Base-by-base conservation (phyloP, 106 monocot genomes). In the Dendrobium chrysotoxum region DNA sequence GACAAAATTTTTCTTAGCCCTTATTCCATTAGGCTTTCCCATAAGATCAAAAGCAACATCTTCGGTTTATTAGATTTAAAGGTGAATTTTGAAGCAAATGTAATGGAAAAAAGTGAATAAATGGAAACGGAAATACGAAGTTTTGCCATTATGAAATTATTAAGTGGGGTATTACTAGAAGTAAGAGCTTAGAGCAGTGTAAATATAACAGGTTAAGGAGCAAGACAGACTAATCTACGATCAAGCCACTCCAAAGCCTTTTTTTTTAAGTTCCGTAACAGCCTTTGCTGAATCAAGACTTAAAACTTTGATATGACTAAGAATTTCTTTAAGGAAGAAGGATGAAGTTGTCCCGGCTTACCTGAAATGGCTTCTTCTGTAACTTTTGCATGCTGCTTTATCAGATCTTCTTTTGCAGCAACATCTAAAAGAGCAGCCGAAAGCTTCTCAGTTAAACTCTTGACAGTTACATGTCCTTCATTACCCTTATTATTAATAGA, bases 291-390 rank as follows among this genome's bases (percentile, higher is more conserved):
- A 70, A 35, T 0, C 35, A 35, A 70, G 7, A 70, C 70, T 12
- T 70, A 70, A 28, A 31, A 16, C 15, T 4, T 65, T 70, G 28
- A 31, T 2, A 70, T 35, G 26, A 76, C 50, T 40, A 76, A 28
- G 26, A 44, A 76, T 26, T 35, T 35, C 74, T 20, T 38, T 28
- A 47, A 47, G 13, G 39, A 5, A 1, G 20, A 21, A 76, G 47
- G 4, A 76, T 76, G 46, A 76, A 76, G 18, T 40, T 46, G 26
- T n/a, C 9, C 47, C 0, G 50, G 18, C 2, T 45, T 85, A 91
- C 91, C 91, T 87, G 79, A 85, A 75, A 91, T 83, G 58, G 91
- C 91, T 83, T 91, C 91, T 83, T 89, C 91, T 40, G 91, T 88
- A 87, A 91, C 91, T 85, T 91, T 87, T 21, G 86, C 84, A 83